Percentiles rank a stretch among this genome's conserved stretches.
These are phyloP conservation scores for Scedosporium boydii DNA, from an alignment of 2,329 filamentous ascomycete genomes.

Conservation along the genomic window DNA sequence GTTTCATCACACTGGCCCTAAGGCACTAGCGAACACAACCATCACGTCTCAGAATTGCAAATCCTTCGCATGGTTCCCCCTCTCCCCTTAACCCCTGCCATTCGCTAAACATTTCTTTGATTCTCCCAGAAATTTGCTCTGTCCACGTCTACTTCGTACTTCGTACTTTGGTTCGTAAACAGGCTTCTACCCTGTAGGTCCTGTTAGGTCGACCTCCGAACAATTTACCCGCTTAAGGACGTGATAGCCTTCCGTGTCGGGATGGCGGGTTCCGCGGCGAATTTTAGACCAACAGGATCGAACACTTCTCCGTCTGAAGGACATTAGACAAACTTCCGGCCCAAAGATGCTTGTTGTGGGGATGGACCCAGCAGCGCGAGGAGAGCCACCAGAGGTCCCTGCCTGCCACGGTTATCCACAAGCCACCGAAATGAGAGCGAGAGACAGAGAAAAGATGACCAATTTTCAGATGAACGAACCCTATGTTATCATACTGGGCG, in stretches of 20 bases:
- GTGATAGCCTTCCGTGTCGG: neutral
- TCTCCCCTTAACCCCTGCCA: neutral
- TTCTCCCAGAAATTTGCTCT: neutral
- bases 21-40: neutral
- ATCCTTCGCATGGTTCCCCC: neutral
- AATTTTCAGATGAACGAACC: neutral
- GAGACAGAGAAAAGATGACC: neutral
- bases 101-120: neutral
- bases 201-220: neutral
- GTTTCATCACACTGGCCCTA: neutral
- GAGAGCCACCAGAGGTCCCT: neutral
- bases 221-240: conserved; percentile 4
- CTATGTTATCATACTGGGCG: neutral
- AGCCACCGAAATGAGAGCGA: neutral
- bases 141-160: neutral
- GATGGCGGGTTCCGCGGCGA: neutral
- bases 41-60: neutral
- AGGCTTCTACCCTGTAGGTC: neutral
- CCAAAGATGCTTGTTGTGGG: neutral
- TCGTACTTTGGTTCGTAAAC: neutral
- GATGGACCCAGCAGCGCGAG: neutral
- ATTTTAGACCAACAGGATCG: neutral
- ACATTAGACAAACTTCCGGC: neutral
- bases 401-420: neutral
- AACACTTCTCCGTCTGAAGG: neutral